Conservation (phyloP, 148 eudicot species). For the Vaccinium vitisidaea region DNA sequence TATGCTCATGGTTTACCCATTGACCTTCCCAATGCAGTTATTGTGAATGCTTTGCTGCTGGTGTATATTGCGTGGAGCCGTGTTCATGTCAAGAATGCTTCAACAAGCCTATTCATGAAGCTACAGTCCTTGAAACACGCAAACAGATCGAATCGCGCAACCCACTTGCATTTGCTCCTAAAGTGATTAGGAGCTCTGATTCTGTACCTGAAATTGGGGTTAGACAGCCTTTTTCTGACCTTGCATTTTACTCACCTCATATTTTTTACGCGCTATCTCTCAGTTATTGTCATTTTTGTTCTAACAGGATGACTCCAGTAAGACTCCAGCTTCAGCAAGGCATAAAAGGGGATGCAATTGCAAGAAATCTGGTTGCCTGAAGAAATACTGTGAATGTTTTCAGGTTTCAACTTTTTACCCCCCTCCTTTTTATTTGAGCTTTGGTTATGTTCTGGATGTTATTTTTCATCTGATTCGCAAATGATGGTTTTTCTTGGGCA, state of each 20-base stretch:
- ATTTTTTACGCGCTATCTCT: constrained; percentile 2
- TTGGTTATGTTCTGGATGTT: not conserved
- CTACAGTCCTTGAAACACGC: constrained; percentile 87
- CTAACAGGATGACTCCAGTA: constrained; percentile 74
- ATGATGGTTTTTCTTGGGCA: constrained; percentile 29
- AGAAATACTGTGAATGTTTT: constrained; percentile 98
- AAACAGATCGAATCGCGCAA: constrained; percentile 96
- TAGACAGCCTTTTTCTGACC: constrained; percentile 14
- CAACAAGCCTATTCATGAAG: constrained; percentile 92
- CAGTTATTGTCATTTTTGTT: constrained; percentile 8
- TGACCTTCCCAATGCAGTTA: constrained; percentile 54
- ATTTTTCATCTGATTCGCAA: not conserved
- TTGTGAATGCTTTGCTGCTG: constrained; percentile 99
- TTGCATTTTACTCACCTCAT: not conserved
- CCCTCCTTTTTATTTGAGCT: not conserved
- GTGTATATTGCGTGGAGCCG: constrained; percentile 95
- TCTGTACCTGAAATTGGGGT: constrained; percentile 59
- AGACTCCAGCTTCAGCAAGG: constrained; percentile 95
- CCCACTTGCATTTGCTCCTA: constrained; percentile 98
- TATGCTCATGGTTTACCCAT: constrained; percentile 6
- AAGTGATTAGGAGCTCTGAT: constrained; percentile 75
- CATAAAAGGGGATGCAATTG: constrained; percentile 99
- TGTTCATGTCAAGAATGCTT: constrained; percentile 94
- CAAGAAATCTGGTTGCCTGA: constrained; percentile 91
- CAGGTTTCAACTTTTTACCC: constrained; percentile 48